These are phyloP conservation scores for Aspergillus piperis DNA, from an alignment of 2,329 filamentous ascomycete species.

Conservation along the genomic window DNA sequence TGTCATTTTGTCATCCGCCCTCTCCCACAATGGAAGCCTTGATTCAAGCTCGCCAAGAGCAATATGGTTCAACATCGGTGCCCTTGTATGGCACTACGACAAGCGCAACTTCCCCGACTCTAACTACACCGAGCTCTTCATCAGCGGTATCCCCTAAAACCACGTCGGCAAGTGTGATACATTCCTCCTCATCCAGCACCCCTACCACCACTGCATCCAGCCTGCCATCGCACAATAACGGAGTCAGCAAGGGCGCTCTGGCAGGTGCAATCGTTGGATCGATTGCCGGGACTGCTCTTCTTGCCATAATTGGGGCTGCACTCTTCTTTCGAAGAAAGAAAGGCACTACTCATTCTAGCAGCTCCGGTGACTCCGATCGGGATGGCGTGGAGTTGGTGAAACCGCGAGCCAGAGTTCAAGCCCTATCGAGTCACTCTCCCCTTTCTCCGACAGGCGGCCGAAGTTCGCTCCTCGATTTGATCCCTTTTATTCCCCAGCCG, in stretches of 20 bases:
- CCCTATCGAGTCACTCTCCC: background rate
- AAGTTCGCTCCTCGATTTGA: background rate
- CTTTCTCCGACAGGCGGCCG: background rate
- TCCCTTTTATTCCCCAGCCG: constrained; percentile 28
- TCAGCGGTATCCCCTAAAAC: too few relatives aligned
- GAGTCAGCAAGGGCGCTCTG: constrained; percentile 22
- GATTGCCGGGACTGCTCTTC: constrained; percentile 23
- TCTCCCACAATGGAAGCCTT: background rate
- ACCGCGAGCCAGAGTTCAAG: background rate
- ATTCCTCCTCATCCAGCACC: background rate
- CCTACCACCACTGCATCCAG: background rate
- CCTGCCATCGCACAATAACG: background rate
- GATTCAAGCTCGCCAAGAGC: background rate
- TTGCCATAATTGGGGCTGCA: constrained; percentile 23
- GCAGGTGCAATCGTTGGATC: constrained; percentile 30
- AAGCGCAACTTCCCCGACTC: too few relatives aligned
- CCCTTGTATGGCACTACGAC: too few relatives aligned
- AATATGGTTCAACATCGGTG: too few relatives aligned
- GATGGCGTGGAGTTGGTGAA: background rate
- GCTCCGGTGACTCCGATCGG: background rate
- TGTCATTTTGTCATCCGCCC: background rate
- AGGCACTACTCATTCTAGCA: background rate
- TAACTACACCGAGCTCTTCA: too few relatives aligned
- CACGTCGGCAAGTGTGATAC: too few relatives aligned
- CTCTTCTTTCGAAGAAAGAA: constrained; percentile 20